phyloP scores from a whole-genome alignment of 2,329 filamentous ascomycete genomes.

The Fusarium newnesense region DNA sequence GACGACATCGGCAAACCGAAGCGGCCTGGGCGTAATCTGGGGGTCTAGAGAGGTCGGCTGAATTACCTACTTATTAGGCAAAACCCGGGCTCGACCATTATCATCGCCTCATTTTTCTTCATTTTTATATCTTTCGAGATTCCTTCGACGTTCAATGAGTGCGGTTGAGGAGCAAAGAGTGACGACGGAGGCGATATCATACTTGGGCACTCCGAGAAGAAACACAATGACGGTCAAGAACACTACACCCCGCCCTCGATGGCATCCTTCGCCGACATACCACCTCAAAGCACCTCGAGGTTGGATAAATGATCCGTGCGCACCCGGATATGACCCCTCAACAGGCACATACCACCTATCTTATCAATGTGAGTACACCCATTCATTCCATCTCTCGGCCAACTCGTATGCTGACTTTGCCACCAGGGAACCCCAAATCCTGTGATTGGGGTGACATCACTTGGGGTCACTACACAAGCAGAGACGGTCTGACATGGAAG shows the following conservation, averaged over 20 bases:
- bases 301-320: constrained; percentile 42
- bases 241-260: constrained; percentile 10
- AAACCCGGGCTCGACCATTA: constrained; percentile 4
- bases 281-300: constrained; percentile 38
- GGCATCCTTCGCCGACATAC: constrained; percentile 34
- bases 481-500: constrained; percentile 55
- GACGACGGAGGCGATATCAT: neutral
- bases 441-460: constrained; percentile 54
- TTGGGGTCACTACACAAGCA: constrained; percentile 63
- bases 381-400: rapidly evolving
- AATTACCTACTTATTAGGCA: constrained; percentile 37
- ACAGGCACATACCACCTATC: constrained; percentile 41
- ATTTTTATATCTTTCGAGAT: neutral
- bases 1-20: constrained; percentile 14
- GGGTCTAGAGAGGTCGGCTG: constrained; percentile 21
- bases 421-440: constrained; percentile 50
- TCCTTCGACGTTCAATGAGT: neutral
- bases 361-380: constrained; percentile 35
- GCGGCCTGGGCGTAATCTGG: constrained; percentile 14
- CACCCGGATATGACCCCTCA: constrained; percentile 33
- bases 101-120: neutral
- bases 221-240: constrained; percentile 20
- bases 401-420: neutral
- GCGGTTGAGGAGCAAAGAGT: rapidly evolving
- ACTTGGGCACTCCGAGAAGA: neutral